A percentile compares a stretch with the other conserved stretches of the same genome.
These are phyloP conservation scores for Tripterygium wilfordii DNA, from an alignment of 177 flowering plant genomes.

Conservation along the genomic window DNA sequence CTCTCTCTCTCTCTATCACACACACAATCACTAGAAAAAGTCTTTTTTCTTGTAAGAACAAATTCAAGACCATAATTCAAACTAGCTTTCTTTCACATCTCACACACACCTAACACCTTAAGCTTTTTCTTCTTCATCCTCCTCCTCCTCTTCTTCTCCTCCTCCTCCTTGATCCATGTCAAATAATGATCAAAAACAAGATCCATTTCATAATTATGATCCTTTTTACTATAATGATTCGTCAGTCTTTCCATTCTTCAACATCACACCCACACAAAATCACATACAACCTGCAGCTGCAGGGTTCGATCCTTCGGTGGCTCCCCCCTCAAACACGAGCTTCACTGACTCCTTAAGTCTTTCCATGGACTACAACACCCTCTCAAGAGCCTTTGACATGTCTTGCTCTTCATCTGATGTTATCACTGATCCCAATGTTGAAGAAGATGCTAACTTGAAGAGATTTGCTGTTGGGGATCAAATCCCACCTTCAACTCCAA, in stretches of 20 bases:
- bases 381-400: constrained; percentile 26
- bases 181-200: too few relatives aligned
- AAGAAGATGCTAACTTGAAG: not conserved
- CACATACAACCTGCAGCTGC: not conserved
- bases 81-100: too few relatives aligned
- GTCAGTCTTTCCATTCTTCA: constrained; percentile 10
- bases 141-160: too few relatives aligned
- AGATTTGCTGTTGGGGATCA: constrained; percentile 4
- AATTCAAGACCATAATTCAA: too few relatives aligned
- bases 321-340: constrained; percentile 10
- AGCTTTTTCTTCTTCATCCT: too few relatives aligned
- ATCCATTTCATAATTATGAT: too few relatives aligned
- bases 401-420: constrained; percentile 27
- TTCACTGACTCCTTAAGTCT: constrained; percentile 17
- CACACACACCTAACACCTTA: too few relatives aligned
- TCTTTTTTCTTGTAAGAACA: too few relatives aligned
- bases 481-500: constrained; percentile 5
- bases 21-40: too few relatives aligned
- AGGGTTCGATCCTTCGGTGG: constrained; percentile 14
- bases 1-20: too few relatives aligned
- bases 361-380: constrained; percentile 19
- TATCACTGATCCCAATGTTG: constrained; percentile 2
- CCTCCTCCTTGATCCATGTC: too few relatives aligned
- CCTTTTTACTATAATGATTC: too few relatives aligned
- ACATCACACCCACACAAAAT: not conserved